Conservation (phyloP, 2,329 filamentous ascomycete genomes). For the Fonsecaea monophora region DNA sequence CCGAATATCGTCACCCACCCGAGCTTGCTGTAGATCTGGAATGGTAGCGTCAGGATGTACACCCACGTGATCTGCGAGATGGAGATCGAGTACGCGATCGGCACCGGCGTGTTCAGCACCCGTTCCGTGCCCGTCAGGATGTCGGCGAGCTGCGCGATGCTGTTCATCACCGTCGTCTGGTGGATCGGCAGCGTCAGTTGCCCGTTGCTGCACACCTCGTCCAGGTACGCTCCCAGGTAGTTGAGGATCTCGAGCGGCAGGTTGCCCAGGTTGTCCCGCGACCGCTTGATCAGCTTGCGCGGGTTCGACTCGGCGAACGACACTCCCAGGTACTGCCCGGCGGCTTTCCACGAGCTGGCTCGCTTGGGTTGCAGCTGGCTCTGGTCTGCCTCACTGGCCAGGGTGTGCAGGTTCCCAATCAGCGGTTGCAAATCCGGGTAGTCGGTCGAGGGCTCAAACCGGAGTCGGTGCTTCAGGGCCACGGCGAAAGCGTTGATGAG, state of each 20-base stretch:
- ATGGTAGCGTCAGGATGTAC: conserved; percentile 80
- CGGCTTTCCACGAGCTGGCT: conserved; percentile 65
- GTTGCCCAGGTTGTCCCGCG: conserved; percentile 76
- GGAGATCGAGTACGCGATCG: conserved; percentile 81
- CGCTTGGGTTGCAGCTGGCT: conserved; percentile 46
- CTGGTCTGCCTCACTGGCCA: conserved; percentile 66
- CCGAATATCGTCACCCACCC: conserved; percentile 79
- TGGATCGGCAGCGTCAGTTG: conserved; percentile 47
- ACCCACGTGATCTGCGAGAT: conserved; percentile 87
- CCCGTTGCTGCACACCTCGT: conserved; percentile 60
- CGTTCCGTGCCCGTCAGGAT: conserved; percentile 75
- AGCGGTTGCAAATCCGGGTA: conserved; percentile 76
- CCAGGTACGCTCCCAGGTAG: conserved; percentile 71
- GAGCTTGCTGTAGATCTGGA: conserved; percentile 73
- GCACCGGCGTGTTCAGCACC: conserved; percentile 80
- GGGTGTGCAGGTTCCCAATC: conserved; percentile 75
- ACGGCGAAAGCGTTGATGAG: conserved; percentile 78
- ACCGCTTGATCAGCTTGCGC: conserved; percentile 75
- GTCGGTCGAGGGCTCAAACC: conserved; percentile 80
- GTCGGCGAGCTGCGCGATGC: conserved; percentile 72
- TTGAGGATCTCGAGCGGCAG: conserved; percentile 81
- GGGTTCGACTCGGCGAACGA: conserved; percentile 80
- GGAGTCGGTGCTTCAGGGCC: conserved; percentile 79
- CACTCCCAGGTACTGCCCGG: conserved; percentile 76
- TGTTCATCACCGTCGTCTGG: conserved; percentile 58